Conservation (phyloP, 257 asterid genomes). For the Solanum pimpinellifolium region DNA sequence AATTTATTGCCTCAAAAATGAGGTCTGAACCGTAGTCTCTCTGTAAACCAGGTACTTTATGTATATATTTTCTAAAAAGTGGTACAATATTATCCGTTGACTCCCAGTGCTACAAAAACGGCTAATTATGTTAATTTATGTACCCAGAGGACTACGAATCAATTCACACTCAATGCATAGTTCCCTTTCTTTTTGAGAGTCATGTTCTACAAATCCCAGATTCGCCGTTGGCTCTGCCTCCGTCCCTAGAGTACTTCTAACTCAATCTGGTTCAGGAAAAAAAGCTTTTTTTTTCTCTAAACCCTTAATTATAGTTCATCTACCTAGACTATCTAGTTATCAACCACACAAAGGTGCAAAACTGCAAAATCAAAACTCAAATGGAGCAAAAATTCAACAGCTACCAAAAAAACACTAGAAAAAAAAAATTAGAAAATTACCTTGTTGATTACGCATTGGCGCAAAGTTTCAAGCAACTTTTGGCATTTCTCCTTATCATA, state of each 20-base stretch:
- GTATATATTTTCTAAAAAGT: background rate
- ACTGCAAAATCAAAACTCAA: background rate
- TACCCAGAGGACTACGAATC: background rate
- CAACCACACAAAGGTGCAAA: background rate
- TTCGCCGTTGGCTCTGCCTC: background rate
- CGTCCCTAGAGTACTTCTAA: background rate
- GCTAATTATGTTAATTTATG: background rate
- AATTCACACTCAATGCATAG: background rate
- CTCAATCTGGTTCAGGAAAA: background rate
- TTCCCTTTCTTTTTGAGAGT: background rate
- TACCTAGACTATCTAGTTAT: background rate
- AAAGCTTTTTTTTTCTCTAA: background rate
- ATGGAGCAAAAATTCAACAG: background rate
- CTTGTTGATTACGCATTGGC: constrained; percentile 61
- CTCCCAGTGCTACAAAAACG: background rate
- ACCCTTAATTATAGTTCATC: background rate
- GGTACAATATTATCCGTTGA: background rate
- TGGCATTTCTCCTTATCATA: constrained; percentile 61
- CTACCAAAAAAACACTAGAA: background rate
- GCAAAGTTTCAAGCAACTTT: constrained; percentile 56
- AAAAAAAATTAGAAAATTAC: constrained; percentile 7
- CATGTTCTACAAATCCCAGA: background rate
- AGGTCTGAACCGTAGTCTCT: background rate
- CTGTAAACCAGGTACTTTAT: background rate
- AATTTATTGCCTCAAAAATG: background rate